Evolutionary conservation across 2,329 filamentous ascomycete genomes (phyloP), one percentile per base, ranked within the genome.

Genomic region (Xylaria sp.): DNA sequence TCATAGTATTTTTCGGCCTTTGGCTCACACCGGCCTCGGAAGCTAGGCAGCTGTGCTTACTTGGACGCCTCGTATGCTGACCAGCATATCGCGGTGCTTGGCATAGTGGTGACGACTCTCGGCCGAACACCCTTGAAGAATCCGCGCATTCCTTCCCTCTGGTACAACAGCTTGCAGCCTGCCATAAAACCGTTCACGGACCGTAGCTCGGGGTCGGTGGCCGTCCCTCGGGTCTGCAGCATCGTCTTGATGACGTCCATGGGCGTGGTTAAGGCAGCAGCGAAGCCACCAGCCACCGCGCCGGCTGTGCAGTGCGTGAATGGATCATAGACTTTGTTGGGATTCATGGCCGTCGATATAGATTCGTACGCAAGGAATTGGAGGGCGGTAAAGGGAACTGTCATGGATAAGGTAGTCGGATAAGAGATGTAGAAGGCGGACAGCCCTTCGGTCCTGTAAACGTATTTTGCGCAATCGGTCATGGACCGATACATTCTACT

Each of bases 61-160:
- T 91, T 91, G 74, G 87, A 91, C 71, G 89, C 89, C 76, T 91
- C 89, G 74, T 91, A 91, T 35, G 88, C 88, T 47, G 89, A 96
- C 96, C 96, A 99, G 86, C 96, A 99, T 78, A 99, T 99, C n/a
- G 96, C 96, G 40, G 96, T 99, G 83, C 94, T 98, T 23, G 96
- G 96, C 92, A 98, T 98, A 1, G 96, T 97, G 12, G 94, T 98
- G 71, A 99, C 90, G 57, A 99, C 91, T 77, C 96, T 88, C 55
- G 96, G 96, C 75, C 92, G 91, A 78, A 98, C 88, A 51, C 96
- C 96, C 79, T 97, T 94, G 83, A 98, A 94, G 82, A 98, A 99
- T 3, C 96, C 96, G 65, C 84, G 85, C 76, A 92, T 86, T 42
- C 96, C 96, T 78, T 97, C 95, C 77, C 94, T 90, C 75, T 89